These are phyloP conservation scores for Blastomyces silverae DNA, from an alignment of 2,329 filamentous ascomycete species.

Conservation along the genomic window DNA sequence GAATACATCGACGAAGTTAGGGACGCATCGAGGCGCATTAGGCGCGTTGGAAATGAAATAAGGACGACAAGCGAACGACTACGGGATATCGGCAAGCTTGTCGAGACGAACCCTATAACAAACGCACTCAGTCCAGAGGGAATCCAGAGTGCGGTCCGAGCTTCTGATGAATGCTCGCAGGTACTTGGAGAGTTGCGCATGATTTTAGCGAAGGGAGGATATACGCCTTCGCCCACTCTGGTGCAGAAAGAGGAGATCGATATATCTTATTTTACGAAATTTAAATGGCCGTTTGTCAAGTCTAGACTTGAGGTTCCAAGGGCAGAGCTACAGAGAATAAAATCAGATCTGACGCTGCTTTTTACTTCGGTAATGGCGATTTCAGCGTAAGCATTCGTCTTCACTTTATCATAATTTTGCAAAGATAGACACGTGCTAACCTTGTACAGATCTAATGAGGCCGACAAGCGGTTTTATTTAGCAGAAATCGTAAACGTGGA, in stretches of 20 bases:
- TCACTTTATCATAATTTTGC: no score
- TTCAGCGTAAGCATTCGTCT: neutral
- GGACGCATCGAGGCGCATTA: conserved; percentile 15
- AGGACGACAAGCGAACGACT: conserved; percentile 17
- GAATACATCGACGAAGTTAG: conserved; percentile 18
- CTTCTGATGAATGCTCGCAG: conserved; percentile 16
- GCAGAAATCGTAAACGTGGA: conserved; percentile 15
- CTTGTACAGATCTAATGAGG: conserved; percentile 5
- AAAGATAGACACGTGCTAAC: neutral
- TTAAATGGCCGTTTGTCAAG: conserved; percentile 20
- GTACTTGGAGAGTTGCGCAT: conserved; percentile 15
- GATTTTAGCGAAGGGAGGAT: conserved; percentile 16
- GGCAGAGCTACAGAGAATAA: conserved; percentile 18
- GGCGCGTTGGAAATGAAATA: conserved; percentile 16
- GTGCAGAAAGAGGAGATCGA: conserved; percentile 16
- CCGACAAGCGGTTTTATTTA: conserved; percentile 10
- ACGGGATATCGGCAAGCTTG: conserved; percentile 17
- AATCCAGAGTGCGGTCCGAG: conserved; percentile 18
- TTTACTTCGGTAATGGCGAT: conserved; percentile 18
- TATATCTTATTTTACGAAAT: conserved; percentile 15
- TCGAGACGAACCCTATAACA: conserved; percentile 14
- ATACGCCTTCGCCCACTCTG: neutral
- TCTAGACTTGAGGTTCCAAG: conserved; percentile 17
- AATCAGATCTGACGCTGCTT: conserved; percentile 16
- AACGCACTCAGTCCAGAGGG: conserved; percentile 15